phyloP scores from a whole-genome alignment of 208 protist genomes.

The Spongospora subterranea region DNA sequence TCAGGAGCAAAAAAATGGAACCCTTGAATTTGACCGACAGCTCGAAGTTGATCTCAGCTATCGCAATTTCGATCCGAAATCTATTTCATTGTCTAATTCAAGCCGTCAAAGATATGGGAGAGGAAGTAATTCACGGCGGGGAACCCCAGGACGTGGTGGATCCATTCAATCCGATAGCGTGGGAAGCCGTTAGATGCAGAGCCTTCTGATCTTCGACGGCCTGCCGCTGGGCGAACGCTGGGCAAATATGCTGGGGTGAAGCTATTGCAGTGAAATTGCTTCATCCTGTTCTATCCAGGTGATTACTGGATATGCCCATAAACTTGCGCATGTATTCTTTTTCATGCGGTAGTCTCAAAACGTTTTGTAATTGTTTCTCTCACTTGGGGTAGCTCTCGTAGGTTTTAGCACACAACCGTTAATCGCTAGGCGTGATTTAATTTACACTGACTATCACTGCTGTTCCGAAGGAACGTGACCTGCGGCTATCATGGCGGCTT shows the following conservation, averaged over 20 bases:
- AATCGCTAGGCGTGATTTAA: background rate
- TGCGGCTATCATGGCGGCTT: background rate
- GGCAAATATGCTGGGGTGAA: background rate
- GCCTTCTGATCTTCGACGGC: background rate
- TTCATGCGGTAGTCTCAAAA: background rate
- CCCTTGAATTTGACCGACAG: background rate
- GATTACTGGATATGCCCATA: too few species aligned
- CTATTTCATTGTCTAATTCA: background rate
- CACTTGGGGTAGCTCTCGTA: background rate
- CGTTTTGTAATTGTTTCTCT: background rate
- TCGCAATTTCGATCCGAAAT: slow-evolving; percentile 45
- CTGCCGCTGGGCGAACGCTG: background rate
- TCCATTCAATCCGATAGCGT: background rate
- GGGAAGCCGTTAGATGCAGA: background rate
- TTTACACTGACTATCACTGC: background rate
- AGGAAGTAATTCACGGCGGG: background rate
- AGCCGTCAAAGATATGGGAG: background rate
- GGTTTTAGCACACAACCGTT: background rate
- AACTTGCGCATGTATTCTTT: too few species aligned
- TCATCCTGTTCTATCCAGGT: background rate
- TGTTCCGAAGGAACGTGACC: too few species aligned
- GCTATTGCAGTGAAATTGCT: background rate
- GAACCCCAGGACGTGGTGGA: background rate
- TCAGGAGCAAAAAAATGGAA: background rate
- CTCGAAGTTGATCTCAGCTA: slow-evolving; percentile 30